Conservation (phyloP, 768 basidiomycete genomes). For the Exsudoporus frostii region DNA sequence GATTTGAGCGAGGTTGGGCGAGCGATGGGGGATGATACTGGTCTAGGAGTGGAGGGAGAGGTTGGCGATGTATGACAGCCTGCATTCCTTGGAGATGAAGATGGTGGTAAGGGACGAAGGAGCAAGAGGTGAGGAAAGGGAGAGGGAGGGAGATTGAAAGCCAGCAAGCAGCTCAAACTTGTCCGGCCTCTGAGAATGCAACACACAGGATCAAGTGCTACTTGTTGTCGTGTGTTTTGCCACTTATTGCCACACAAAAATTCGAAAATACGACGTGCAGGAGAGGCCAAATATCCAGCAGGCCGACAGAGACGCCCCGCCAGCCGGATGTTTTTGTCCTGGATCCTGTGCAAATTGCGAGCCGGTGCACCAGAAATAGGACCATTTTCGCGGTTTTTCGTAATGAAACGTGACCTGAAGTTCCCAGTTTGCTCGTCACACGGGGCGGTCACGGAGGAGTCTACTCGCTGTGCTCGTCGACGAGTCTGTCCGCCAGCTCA, state of each 20-base stretch:
- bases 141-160: constrained; percentile 33
- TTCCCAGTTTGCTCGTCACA: constrained; percentile 28
- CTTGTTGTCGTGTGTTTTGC: constrained; percentile 30
- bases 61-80: constrained; percentile 62
- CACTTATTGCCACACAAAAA: background rate
- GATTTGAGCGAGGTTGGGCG: constrained; percentile 41
- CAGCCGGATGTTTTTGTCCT: background rate
- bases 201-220: constrained; percentile 33
- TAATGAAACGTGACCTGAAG: constrained; percentile 26
- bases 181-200: constrained; percentile 31
- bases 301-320: background rate
- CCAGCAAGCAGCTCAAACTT: constrained; percentile 34
- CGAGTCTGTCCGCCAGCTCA: constrained; percentile 29
- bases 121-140: constrained; percentile 4
- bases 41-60: constrained; percentile 58
- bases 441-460: constrained; percentile 30
- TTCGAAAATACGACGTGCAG: background rate
- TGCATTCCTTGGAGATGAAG: constrained; percentile 66
- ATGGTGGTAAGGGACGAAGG: constrained; percentile 37
- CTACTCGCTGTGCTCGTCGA: constrained; percentile 37
- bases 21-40: constrained; percentile 63
- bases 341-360: constrained; percentile 5
- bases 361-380: constrained; percentile 6
- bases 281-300: background rate
- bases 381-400: constrained; percentile 5